Base-by-base conservation (phyloP, 1,284 basidiomycete species). In the Naganishia albida region DNA sequence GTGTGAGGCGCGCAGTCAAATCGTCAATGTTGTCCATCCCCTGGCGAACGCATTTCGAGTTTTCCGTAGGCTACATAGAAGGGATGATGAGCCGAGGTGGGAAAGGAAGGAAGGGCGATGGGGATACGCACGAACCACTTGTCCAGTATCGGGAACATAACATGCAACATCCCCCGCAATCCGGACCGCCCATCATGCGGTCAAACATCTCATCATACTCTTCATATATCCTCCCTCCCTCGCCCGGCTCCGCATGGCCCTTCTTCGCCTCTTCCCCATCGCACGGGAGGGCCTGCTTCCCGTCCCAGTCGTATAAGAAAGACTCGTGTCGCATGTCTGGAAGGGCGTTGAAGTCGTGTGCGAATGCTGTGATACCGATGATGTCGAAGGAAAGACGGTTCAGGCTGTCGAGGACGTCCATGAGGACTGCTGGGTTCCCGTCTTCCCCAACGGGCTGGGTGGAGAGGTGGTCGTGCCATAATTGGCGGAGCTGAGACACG, bases 1-100 rank as follows among this genome's bases (percentile, higher is more conserved):
- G 30, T 63, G 70, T 71, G 39, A 67, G 62, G 6, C 57, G 39
- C 28, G 54, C 62, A 1, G 70, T 66, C 7, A 73, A 57, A 12
- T 66, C 63, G 18, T 70, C 70, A 20, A 73, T 66, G 7, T 71
- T 67, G n/a, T 56, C 64, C 70, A 71, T 73, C 12, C 65, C 70
- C 26, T 55, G 64, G 42, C 54, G 44, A 10, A 70, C 68, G n/a
- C 66, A 54, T 48, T 62, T 55, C 1, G 67, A 65, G 46, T 68
- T 69, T 43, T 70, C 69, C n/a, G 69, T 71, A 0, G 72, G 70
- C 72, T 72, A 39, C 23, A 15, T 18, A 10, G n/a, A 15, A 50
- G 51, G 44, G n/a, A 13, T 8, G 34, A 30, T 2, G 25, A 12
- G 23, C 40, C 15, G 13, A n/a, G n/a, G n/a, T n/a, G n/a, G n/a